A percentile compares a stretch with the other conserved stretches of the same genome.
These are phyloP conservation scores for Colletotrichum endophyticum DNA, from an alignment of 2,329 filamentous ascomycete species.

Conservation along the genomic window DNA sequence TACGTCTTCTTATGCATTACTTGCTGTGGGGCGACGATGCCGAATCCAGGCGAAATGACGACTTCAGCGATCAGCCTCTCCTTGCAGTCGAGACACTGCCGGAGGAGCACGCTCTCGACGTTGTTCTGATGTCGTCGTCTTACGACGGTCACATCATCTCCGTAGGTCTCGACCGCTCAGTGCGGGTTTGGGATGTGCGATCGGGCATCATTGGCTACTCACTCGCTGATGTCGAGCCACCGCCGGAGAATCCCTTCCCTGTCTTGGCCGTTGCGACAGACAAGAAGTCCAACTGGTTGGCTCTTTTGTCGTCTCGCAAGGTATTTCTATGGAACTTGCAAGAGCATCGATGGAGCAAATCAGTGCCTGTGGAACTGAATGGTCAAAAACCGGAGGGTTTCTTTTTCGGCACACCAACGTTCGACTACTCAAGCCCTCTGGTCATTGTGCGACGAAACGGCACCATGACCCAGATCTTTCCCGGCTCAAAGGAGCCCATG, in stretches of 20 bases:
- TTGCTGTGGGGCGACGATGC: constrained; percentile 70
- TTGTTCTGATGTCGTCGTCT: constrained; percentile 68
- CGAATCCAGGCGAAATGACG: constrained; percentile 48
- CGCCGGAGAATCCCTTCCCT: constrained; percentile 56
- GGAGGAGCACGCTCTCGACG: constrained; percentile 71
- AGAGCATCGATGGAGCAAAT: constrained; percentile 61
- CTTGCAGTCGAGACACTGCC: constrained; percentile 66
- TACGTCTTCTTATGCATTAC: constrained; percentile 76
- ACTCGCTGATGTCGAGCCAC: constrained; percentile 43
- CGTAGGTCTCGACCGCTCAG: constrained; percentile 71
- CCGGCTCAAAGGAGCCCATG: constrained; percentile 45
- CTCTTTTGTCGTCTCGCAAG: constrained; percentile 63
- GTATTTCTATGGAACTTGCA: constrained; percentile 69
- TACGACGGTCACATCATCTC: constrained; percentile 70
- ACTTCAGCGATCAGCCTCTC: constrained; percentile 51
- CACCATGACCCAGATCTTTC: constrained; percentile 61
- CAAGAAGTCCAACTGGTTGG: constrained; percentile 67
- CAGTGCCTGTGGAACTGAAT: constrained; percentile 57
- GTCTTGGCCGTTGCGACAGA: constrained; percentile 70
- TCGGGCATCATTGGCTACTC: constrained; percentile 46
- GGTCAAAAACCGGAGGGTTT: constrained; percentile 67
- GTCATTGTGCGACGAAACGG: constrained; percentile 70
- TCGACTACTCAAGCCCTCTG: constrained; percentile 48
- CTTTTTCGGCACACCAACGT: constrained; percentile 59
- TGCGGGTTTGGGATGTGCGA: constrained; percentile 70